These are phyloP conservation scores for Crithidia thermophila DNA, from an alignment of 208 protist species.

Conservation along the genomic window DNA sequence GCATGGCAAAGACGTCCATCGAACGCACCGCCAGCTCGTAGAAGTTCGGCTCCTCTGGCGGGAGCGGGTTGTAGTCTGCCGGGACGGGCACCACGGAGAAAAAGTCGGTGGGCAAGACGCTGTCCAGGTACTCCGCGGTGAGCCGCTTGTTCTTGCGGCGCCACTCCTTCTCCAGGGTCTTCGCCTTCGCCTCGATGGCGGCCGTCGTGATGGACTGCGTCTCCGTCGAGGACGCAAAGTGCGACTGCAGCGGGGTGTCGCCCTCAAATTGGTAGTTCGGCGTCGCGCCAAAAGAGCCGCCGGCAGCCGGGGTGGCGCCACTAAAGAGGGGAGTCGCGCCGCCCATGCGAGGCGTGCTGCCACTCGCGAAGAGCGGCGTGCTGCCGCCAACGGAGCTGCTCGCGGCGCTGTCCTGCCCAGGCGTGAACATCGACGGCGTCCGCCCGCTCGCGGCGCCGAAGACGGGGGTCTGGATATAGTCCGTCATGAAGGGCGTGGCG, in stretches of 20 bases:
- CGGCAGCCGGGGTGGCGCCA: constrained; percentile 47
- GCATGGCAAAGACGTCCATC: constrained; percentile 57
- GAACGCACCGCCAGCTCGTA: constrained; percentile 81
- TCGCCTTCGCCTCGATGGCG: constrained; percentile 76
- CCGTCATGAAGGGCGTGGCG: constrained; percentile 51
- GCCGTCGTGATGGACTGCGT: constrained; percentile 68
- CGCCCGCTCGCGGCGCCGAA: constrained; percentile 33
- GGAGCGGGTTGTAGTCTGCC: constrained; percentile 79
- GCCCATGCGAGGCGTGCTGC: constrained; percentile 29
- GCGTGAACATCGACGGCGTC: constrained; percentile 44
- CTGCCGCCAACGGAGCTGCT: constrained; percentile 15
- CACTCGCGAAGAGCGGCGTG: constrained; percentile 30
- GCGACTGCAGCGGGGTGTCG: constrained; percentile 81
- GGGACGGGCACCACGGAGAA: constrained; percentile 78
- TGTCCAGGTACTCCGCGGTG: constrained; percentile 78
- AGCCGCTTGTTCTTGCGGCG: constrained; percentile 83
- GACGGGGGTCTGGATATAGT: constrained; percentile 59
- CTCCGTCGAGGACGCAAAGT: constrained; percentile 57
- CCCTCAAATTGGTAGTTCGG: constrained; percentile 91
- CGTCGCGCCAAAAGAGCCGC: constrained; percentile 61
- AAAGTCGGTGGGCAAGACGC: constrained; percentile 65
- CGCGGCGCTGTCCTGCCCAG: constrained; percentile 16
- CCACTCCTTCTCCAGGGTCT: constrained; percentile 84
- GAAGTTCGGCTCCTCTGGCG: constrained; percentile 88
- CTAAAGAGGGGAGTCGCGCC: constrained; percentile 56